Percentiles rank a stretch among this genome's conserved stretches.
Evolutionary conservation across 176 grass and related monocot genomes (phyloP).

Genomic region (Dactylis glomerata): DNA sequence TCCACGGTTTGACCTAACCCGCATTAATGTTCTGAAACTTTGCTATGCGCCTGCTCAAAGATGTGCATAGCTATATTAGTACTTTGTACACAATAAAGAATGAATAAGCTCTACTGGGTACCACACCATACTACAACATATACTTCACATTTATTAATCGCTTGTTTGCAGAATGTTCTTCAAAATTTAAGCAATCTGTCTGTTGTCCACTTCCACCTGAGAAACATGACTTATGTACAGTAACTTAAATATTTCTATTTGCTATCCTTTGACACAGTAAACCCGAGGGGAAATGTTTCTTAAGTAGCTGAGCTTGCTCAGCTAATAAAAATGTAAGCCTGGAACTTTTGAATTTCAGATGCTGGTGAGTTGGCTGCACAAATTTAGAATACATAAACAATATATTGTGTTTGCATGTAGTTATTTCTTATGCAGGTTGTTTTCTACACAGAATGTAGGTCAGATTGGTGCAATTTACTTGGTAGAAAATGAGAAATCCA

Average conservation of each 20-base stretch:
- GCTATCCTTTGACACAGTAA: background rate
- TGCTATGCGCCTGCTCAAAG: background rate
- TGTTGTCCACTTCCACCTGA: background rate
- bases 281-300: background rate
- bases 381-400: background rate
- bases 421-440: conserved; percentile 1
- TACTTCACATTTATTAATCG: background rate
- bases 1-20: background rate
- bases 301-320: background rate
- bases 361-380: background rate
- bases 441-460: conserved; percentile 14
- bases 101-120: conserved; percentile 5
- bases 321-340: background rate
- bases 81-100: conserved; percentile 8
- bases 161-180: background rate
- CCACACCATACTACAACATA: conserved; percentile 1
- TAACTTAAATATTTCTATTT: background rate
- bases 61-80: background rate
- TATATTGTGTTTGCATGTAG: background rate
- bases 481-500: conserved; percentile 19
- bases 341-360: background rate
- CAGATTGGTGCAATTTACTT: conserved; percentile 9
- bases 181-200: background rate
- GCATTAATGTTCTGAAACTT: conserved; percentile 5
- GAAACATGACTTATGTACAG: background rate